These are phyloP conservation scores for Cephalotrichum gorgonifer DNA, from an alignment of 2,329 filamentous ascomycete species.

Conservation along the genomic window DNA sequence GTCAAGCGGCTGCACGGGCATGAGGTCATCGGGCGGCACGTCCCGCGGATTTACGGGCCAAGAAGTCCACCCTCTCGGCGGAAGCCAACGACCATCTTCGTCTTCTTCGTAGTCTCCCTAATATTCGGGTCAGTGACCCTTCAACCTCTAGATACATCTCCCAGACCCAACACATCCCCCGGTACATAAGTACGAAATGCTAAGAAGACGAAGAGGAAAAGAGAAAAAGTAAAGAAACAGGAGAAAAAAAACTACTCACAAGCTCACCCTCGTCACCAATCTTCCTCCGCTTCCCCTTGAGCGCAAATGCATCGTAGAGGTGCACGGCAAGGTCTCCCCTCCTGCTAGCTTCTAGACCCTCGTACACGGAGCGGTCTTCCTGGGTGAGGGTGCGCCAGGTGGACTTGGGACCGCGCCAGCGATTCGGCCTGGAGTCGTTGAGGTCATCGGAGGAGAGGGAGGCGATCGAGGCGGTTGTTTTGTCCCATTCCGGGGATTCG, in stretches of 20 bases:
- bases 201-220: not conserved
- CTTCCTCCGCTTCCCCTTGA: constrained; percentile 35
- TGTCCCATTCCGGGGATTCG: not conserved
- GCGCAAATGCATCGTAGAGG: constrained; percentile 65
- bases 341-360: constrained; percentile 51
- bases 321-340: constrained; percentile 63
- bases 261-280: constrained; percentile 8
- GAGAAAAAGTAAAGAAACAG: not conserved
- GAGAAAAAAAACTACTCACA: constrained; percentile 11
- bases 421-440: constrained; percentile 47
- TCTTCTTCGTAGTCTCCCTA: constrained; percentile 1
- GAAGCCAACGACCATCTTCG: constrained; percentile 27
- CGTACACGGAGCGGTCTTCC: constrained; percentile 51
- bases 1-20: constrained; percentile 28
- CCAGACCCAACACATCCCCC: too few relatives aligned
- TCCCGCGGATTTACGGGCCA: constrained; percentile 63
- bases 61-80: constrained; percentile 62
- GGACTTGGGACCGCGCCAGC: constrained; percentile 55
- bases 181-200: not conserved
- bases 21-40: constrained; percentile 49
- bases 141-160: not conserved
- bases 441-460: constrained; percentile 3
- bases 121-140: not conserved
- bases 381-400: constrained; percentile 58
- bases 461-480: constrained; percentile 3